Percentiles rank a stretch among this genome's conserved stretches.
Evolutionary conservation across 192 early-diverging fungal species (phyloP).

Genomic region (Coemansia sp.): DNA sequence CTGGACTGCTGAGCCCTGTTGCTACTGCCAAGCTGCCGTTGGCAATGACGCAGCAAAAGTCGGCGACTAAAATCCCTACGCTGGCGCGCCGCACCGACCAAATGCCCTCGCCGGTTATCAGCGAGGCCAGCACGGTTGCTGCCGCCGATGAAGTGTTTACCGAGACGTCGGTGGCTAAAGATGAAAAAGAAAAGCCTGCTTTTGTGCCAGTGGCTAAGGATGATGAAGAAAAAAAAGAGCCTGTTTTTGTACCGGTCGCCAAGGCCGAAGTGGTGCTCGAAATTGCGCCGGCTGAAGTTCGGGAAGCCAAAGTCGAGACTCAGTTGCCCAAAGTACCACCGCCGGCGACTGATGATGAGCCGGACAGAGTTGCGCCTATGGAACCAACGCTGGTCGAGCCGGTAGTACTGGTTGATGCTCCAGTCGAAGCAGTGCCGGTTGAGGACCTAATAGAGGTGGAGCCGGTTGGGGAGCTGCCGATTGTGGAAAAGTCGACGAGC

Average conservation of each 20-base stretch:
- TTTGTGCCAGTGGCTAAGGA: neutral
- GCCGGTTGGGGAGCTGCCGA: neutral
- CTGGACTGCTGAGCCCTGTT: neutral
- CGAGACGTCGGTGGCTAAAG: neutral
- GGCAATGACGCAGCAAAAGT: slow-evolving; percentile 7
- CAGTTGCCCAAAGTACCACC: neutral
- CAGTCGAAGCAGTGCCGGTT: neutral
- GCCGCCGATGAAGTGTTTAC: slow-evolving; percentile 1
- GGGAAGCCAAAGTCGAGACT: neutral
- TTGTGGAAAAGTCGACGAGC: neutral
- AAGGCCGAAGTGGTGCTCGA: neutral
- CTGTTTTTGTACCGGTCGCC: neutral
- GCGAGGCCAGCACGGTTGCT: slow-evolving; percentile 28
- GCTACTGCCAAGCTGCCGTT: neutral
- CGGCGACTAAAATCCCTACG: slow-evolving; percentile 5
- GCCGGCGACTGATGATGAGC: neutral
- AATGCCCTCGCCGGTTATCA: slow-evolving; percentile 35
- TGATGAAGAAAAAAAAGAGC: too few species aligned
- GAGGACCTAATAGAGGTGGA: neutral
- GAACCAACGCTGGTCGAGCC: neutral
- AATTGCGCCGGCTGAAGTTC: neutral
- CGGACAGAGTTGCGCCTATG: neutral
- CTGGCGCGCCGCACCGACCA: slow-evolving; percentile 12
- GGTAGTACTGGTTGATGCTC: neutral
- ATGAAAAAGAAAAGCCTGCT: neutral